phyloP scores from a whole-genome alignment of 108 stramenopile species.

The Asterionellopsis glacialis region DNA sequence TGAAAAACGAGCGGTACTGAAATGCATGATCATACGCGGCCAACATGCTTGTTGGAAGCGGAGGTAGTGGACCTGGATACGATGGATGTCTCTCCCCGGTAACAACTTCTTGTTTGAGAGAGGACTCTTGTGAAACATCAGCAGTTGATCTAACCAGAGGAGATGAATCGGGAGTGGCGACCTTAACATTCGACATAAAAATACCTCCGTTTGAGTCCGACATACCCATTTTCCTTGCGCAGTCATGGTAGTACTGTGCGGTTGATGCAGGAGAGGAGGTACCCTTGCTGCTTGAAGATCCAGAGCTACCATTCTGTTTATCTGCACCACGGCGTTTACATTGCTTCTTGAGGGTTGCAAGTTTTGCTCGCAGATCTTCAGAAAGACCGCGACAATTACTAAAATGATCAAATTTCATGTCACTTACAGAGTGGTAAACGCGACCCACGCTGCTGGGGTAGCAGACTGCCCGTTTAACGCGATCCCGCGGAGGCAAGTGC shows the following conservation, averaged over 20 bases:
- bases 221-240: constrained; percentile 44
- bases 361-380: constrained; percentile 15
- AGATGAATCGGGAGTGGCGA: not conserved
- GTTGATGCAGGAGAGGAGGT: constrained; percentile 22
- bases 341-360: constrained; percentile 30
- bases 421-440: constrained; percentile 54
- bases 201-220: constrained; percentile 28
- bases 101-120: not conserved
- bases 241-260: constrained; percentile 51
- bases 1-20: too few relatives aligned
- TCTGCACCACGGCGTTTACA: constrained; percentile 7
- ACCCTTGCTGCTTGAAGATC: not conserved
- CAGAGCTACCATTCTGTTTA: constrained; percentile 4
- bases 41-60: too few relatives aligned
- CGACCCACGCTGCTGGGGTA: constrained; percentile 44
- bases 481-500: constrained; percentile 6
- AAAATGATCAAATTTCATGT: constrained; percentile 69
- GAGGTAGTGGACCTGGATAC: not conserved
- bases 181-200: constrained; percentile 6
- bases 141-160: not conserved
- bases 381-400: constrained; percentile 29
- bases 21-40: too few relatives aligned
- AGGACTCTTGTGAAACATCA: not conserved
- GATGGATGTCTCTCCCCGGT: not conserved
- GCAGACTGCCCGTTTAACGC: constrained; percentile 52